Evolutionary conservation across 495 filamentous ascomycete species (phyloP), one percentile per base, ranked within the genome.

Genomic region (Talaromyces liani): DNA sequence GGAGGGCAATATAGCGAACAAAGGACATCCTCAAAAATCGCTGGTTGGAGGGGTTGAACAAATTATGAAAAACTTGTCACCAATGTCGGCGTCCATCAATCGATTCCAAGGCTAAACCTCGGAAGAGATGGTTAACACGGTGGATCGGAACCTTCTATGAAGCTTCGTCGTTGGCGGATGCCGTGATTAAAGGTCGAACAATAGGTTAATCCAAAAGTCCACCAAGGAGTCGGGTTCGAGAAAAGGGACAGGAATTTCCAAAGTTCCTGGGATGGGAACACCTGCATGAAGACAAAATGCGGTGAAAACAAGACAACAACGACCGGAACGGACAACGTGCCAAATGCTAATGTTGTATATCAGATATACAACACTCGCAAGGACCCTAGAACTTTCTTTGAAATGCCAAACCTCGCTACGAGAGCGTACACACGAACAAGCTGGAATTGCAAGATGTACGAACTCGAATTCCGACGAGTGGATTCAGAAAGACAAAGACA

Each of bases 1-100:
- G 84, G 83, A 83, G 85, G 87, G 87, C 85, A 75, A 67, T n/a
- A 56, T 61, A 72, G 80, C 89, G 88, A 77, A 85, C 88, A 91
- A 92, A 92, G 82, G 79, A 86, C 89, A 85, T 92, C 89, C 80
- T 76, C 73, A 91, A 93, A 93, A 92, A 85, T 80, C 89, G 89
- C 82, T 80, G 78, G 69, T 69, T 66, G 60, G 67, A 70, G 68
- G 65, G 64, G 67, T 73, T 70, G 70, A 70, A 66, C 68, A 65
- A 69, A 59, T 56, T 70, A 58, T 55, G 34, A 57, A 54, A 57
- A 66, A 60, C 64, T 67, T 69, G 68, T 68, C 68, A 71, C 63
- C 66, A 69, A 63, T 73, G 72, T 81, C 85, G 87, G 86, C 86
- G 90, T 82, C 87, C 84, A 79, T 82, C 82, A 70, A 80, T 86